phyloP scores from a whole-genome alignment of 129 eudicot species.

The Mikania micrantha region DNA sequence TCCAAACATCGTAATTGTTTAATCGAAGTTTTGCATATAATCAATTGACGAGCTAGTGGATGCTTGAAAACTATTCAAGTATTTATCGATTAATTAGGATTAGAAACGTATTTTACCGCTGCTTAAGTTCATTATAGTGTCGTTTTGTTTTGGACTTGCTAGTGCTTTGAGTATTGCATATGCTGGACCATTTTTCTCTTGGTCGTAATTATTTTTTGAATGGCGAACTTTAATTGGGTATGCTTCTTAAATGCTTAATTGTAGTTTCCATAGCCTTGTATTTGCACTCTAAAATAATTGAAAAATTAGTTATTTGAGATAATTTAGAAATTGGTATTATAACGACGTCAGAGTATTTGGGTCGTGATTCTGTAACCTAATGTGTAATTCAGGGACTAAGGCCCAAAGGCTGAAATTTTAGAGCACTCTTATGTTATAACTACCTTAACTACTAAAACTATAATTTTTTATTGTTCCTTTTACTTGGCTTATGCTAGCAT shows the following conservation, averaged over 20 bases:
- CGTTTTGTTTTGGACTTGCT: background rate
- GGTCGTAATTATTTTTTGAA: background rate
- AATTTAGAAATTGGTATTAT: background rate
- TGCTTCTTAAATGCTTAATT: background rate
- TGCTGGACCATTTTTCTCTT: background rate
- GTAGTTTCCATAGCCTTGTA: background rate
- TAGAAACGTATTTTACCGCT: background rate
- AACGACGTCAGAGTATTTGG: background rate
- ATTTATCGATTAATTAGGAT: slow-evolving; percentile 9
- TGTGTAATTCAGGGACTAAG: background rate
- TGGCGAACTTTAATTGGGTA: background rate
- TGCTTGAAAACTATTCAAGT: background rate
- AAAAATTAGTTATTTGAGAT: background rate
- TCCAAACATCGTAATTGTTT: background rate
- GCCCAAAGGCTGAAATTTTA: background rate
- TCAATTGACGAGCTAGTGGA: background rate
- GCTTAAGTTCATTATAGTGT: background rate
- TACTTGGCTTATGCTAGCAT: background rate
- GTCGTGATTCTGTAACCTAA: background rate
- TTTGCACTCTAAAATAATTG: background rate
- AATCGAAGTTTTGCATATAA: background rate
- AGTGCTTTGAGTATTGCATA: slow-evolving; percentile 2
- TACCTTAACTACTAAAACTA: background rate
- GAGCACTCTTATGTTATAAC: background rate
- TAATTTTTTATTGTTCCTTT: background rate